Base-by-base conservation (phyloP, 495 filamentous ascomycete species). In the Aspergillus ostianus region DNA sequence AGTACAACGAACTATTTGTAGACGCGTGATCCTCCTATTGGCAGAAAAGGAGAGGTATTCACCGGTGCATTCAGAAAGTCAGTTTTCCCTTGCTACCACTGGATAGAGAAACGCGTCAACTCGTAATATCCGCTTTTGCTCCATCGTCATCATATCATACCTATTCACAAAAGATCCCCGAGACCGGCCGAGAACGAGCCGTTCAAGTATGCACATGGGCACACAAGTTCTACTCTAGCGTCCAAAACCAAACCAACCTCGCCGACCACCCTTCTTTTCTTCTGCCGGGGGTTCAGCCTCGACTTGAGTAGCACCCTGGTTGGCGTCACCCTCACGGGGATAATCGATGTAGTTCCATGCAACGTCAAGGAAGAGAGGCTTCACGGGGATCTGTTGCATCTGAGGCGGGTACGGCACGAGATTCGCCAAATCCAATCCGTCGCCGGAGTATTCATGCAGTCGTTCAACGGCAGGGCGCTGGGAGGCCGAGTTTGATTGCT, bases 331-430 rank as follows among this genome's bases (percentile, higher is more conserved):
- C 30, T 68, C 67, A 4, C 88, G 90, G 2, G 94, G 93, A 71
- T 99, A 99, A 20, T 92, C 87, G 60, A 99, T 91, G 70, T 96
- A 99, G 71, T 98, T 99, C 89, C 91, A 98, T 17, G 94, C 94
- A 13, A 96, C 90, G 70, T 99, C 94, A 49, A 98, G 83, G 80
- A 97, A 98, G 17, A 99, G 72, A 17, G 94, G 95, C 73, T 99
- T 99, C 17, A 97, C 92, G 0, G 94, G 92, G 44, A 97, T 84
- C 0, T 90, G 84, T 57, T 90, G 84, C 55, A 97, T 76, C 63
- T 84, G 84, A 0, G 94, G 93, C 6, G 94, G 95, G 69, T 92
- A 97, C 0, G 83, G 82, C 18, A 97, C 94, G 30, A 99, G 80
- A 58, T 94, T 90, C 15, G 77, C 76, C 46, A 97, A 81, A 67